Evolutionary conservation across 768 basidiomycete genomes (phyloP), one percentile per base, ranked within the genome.

Genomic region (Suillus subaureus): DNA sequence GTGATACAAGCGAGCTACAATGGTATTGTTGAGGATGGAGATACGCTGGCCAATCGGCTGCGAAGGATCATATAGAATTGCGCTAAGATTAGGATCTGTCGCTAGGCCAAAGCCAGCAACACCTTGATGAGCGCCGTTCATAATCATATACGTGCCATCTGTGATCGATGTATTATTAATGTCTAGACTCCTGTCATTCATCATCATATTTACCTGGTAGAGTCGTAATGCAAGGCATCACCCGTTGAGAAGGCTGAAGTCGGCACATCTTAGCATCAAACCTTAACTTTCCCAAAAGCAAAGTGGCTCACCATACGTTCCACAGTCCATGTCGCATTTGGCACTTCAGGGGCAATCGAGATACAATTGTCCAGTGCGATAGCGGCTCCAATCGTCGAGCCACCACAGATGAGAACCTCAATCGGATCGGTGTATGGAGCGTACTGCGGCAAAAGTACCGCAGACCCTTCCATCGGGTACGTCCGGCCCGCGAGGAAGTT

Each of bases 381-480:
- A 3, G 69, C 75, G n/a, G 80, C 82, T 4, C 86, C 87, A 9
- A 78, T 81, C 43, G 86, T 86, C 0, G 90, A 90, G 5, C 93
- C 93, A 72, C 93, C 93, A 69, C 93, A 94, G 37, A 93, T 79
- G 3, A 94, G 73, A 21, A 93, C 70, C 35, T 83, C 79, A n/a
- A 92, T 72, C 12, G 90, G 89, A 63, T 87, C 87, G 0, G 89
- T 91, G 72, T 92, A 94, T 0, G 92, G 92, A 0, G 89, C 84
- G 60, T 83, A 71, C 66, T 89, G 87, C 7, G 92, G 93, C 16
- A 94, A 79, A 33, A 92, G 78, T 57, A 91, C 83, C 0, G 88
- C 85, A 2, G 89, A 80, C 28, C 90, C 93, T 72, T 91, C 87
- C 71, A 92, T 79, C 4, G 92, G 93, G 70, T 94, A 94, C 21